Base-by-base conservation (phyloP, 768 basidiomycete species). In the Psilocybe cubensis region DNA sequence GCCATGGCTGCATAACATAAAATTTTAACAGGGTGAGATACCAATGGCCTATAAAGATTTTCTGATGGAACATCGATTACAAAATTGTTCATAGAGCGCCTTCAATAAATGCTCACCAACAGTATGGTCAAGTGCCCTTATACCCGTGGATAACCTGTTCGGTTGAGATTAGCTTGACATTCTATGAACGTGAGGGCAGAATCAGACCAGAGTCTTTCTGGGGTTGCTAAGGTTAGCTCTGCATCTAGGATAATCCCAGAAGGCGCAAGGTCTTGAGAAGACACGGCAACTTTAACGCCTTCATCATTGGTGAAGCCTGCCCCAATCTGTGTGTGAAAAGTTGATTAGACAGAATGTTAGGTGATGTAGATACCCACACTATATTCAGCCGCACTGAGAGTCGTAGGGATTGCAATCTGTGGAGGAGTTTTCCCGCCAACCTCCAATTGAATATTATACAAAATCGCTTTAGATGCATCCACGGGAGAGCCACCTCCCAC, bases 381-480 rank as follows among this genome's bases (percentile, higher is more conserved):
- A 67, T 89, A 90, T 66, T 91, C 91, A 8, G 89, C 89, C 1
- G 89, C 89, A 63, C 88, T 91, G 31, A 93, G 74, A 4, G 91
- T 92, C 6, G 91, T 94, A 0, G 92, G 92, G 56, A 93, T 86
- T 14, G 91, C 88, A 49, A 94, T 89, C 62, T 92, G 90, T 18
- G 72, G 78, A 47, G 83, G 70, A 47, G 79, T 84, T 4, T 72
- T 71, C 0, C 81, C 83, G 1, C 83, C 84, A 2, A 63, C 70
- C 58, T 86, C 82, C 57, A 86, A 71, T 61, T 88, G 84, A 28
- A 86, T 72, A 49, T 82, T 79, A 68, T 85, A 87, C 7, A 88
- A 67, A 25, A 92, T 87, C 0, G 85, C 85, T 67, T 94, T 93
- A 20, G 88, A 75, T 1, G 87, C 89, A 68, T 92, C 92, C 56